These are phyloP conservation scores for Fraxinus dipetala DNA, from an alignment of 305 asterid species.

Conservation along the genomic window DNA sequence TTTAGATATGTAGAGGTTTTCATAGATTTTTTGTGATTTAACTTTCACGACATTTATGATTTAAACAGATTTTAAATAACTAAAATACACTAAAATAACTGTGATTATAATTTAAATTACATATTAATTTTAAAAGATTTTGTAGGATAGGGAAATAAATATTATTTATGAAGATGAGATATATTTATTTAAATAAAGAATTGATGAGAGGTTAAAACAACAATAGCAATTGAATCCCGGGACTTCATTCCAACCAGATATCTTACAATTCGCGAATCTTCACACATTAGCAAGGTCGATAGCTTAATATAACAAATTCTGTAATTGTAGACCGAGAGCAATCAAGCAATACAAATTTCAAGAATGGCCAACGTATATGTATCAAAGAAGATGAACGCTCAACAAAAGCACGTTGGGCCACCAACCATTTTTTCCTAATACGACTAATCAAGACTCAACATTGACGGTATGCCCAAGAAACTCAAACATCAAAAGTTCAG, in stretches of 20 bases:
- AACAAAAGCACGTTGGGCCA: neutral
- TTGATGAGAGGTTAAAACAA: neutral
- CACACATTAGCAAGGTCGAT: neutral
- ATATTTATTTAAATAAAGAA: no score
- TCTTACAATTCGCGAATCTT: neutral
- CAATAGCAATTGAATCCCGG: neutral
- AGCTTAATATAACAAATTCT: neutral
- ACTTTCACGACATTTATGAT: no score
- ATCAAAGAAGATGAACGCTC: neutral
- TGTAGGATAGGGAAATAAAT: neutral
- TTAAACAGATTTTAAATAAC: no score
- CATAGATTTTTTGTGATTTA: no score
- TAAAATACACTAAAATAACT: neutral
- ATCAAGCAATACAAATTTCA: neutral
- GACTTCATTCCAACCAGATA: no score
- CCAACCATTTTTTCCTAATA: neutral
- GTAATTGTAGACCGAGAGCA: neutral
- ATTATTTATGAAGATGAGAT: no score
- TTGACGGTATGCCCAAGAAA: neutral
- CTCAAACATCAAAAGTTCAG: neutral
- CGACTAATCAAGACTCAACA: neutral
- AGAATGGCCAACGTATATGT: neutral
- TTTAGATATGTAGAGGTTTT: no score
- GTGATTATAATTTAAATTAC: no score
- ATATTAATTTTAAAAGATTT: no score